Base-by-base conservation (phyloP, 139 green algal species). In the Coelastrella sp. region DNA sequence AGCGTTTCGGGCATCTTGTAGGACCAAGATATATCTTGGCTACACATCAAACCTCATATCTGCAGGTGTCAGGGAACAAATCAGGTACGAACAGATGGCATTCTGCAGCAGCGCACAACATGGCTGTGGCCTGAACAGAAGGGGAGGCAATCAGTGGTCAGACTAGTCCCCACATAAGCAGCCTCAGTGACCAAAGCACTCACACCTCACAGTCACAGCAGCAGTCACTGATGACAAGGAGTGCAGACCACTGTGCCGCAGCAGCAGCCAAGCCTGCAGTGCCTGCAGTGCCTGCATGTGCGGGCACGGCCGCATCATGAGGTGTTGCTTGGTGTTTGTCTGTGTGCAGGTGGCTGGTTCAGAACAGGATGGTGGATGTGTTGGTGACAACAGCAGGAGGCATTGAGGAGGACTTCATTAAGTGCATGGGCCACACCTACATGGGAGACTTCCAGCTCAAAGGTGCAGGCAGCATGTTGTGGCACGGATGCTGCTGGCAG, bases 331-430 rank as follows among this genome's bases (percentile, higher is more conserved):
- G 3, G 22, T 82, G 27, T 60, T 59, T 22, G 25, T 22, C 11
- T 82, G 76, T 22, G 19, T 84, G 24, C 90, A 95, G 93, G 78
- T 98, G 95, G 80, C 92, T 99, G 22, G 95, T 96, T 57, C 92
- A 99, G 92, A 92, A 99, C 92, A 93, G 91, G 12, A 97, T 99
- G 96, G 97, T 99, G 20, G 97, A 99, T 91, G 96, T 98, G 15
- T 17, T 99, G 12, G 98, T 99, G 19, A 99, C 97, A 7, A 99
- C 97, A 49, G 98, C 98, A 4, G 98, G 98, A 7, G 98, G 98
- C 10, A 91, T 99, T 17, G 98, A 99, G 91, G 98, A 99, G 92
- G 98, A 99, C 91, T 90, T 99, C 80, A 99, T 99, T 88, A 99
- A 99, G 95, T 99, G 97, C 93, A 92, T 99, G 87, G 97, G 88